Base-by-base conservation (phyloP, 768 basidiomycete species). In the Neoboletus magnificus region DNA sequence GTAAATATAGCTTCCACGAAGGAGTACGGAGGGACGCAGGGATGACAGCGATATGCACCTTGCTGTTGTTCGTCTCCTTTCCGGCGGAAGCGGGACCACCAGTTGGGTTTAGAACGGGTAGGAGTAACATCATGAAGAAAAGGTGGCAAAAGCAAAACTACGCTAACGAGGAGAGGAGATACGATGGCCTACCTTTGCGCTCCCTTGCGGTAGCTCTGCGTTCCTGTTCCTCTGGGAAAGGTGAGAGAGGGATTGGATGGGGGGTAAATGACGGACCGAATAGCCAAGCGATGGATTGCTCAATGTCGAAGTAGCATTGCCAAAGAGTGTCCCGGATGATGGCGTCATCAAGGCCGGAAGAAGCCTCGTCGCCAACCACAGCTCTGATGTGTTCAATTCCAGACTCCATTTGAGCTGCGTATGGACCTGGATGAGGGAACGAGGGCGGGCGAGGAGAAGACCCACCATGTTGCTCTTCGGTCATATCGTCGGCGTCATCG, bases 291-390 rank as follows among this genome's bases (percentile, higher is more conserved):
- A 96, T 73, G 18, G 89, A 84, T 69, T 85, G 80, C 33, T 92
- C 84, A 16, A 89, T 79, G 65, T 96, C 86, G 63, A 96, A 98
- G 70, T 89, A 90, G 64, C 76, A 83, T 63, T 98, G 85, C 89
- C 93, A 98, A 44, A 98, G 76, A 0, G 81, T 77, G 58, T 92
- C 88, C 65, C 81, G 82, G 67, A 99, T 89, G 48, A 84, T 78
- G 33, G 76, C 71, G 68, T 96, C 91, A 41, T 87, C 78, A 43
- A 96, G 72, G 8, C 85, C 88, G 32, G 86, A 86, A 25, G 77
- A 64, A 16, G 79, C 79, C 65, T 83, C 82, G 50, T 79, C 71
- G 7, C 93, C 93, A 29, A 98, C 73, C 18, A 90, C 69, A 23
- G 76, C 71, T 48, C 85, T 79, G 20, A 96, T 83, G 60, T 82